These are phyloP conservation scores for Ceratocystis diversiconidia DNA, from an alignment of 2,329 filamentous ascomycete species.

Conservation along the genomic window DNA sequence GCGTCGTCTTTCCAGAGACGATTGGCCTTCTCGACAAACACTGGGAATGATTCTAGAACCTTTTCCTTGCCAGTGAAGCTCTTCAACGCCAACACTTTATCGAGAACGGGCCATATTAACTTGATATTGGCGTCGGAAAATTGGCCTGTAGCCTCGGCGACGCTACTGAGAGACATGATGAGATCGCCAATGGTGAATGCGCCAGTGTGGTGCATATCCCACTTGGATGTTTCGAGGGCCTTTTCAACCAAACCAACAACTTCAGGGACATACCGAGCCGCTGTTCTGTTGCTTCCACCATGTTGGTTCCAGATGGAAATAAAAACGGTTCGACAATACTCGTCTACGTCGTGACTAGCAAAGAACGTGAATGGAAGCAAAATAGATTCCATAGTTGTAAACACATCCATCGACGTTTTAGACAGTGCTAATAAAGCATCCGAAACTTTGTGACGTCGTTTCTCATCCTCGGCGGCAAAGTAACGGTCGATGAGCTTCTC, in stretches of 20 bases:
- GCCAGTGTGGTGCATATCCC: constrained; percentile 80
- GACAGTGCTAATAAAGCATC: constrained; percentile 74
- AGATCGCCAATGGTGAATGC: constrained; percentile 67
- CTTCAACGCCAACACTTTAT: constrained; percentile 65
- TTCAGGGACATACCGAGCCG: constrained; percentile 71
- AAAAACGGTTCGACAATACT: constrained; percentile 66
- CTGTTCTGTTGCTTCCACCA: constrained; percentile 68
- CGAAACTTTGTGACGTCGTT: constrained; percentile 57
- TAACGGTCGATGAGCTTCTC: constrained; percentile 53
- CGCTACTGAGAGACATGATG: constrained; percentile 48
- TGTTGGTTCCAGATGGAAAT: constrained; percentile 80
- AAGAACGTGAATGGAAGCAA: constrained; percentile 81
- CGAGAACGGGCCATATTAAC: constrained; percentile 66
- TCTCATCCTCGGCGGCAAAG: constrained; percentile 66
- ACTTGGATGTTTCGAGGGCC: constrained; percentile 66
- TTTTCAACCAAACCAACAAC: constrained; percentile 55
- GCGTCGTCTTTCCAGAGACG: constrained; percentile 41
- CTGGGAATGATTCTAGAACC: constrained; percentile 63
- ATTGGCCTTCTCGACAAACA: constrained; percentile 55
- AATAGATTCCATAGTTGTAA: constrained; percentile 58
- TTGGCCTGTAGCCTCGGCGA: constrained; percentile 41
- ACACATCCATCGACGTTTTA: constrained; percentile 79
- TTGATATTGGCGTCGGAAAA: constrained; percentile 47
- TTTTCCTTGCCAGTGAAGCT: constrained; percentile 87
- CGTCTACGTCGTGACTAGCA: constrained; percentile 70